phyloP scores from a whole-genome alignment of 2,329 filamentous ascomycete species.

The Fusarium tupiense region DNA sequence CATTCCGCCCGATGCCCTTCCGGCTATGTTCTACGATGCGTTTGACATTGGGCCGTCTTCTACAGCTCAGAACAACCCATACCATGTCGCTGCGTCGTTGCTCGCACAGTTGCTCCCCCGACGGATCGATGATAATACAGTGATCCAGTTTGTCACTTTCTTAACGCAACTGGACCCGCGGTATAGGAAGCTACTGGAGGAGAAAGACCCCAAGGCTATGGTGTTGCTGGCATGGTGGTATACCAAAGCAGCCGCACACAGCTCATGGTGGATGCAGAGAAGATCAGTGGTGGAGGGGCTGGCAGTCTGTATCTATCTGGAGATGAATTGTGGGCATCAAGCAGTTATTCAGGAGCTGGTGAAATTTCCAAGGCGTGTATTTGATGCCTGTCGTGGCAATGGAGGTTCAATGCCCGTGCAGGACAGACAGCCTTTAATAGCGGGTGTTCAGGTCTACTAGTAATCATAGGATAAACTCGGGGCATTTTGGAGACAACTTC shows the following conservation, averaged over 20 bases:
- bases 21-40: constrained; percentile 44
- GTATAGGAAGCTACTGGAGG: constrained; percentile 56
- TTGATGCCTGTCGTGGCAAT: constrained; percentile 8
- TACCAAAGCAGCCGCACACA: constrained; percentile 54
- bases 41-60: constrained; percentile 40
- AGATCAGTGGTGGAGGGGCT: constrained; percentile 59
- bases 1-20: constrained; percentile 41
- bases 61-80: constrained; percentile 43
- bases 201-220: constrained; percentile 63
- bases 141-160: constrained; percentile 59
- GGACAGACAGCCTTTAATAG: not conserved
- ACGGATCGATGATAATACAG: constrained; percentile 51
- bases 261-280: constrained; percentile 59
- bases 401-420: not conserved
- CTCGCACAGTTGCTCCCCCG: constrained; percentile 51
- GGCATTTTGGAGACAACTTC: not conserved
- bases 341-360: constrained; percentile 28
- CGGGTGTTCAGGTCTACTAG: not conserved
- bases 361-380: constrained; percentile 26
- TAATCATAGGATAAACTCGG: not conserved
- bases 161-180: constrained; percentile 54
- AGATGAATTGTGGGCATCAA: constrained; percentile 27
- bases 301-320: constrained; percentile 57
- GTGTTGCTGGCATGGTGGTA: constrained; percentile 68
- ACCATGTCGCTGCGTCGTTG: constrained; percentile 47